phyloP scores from a whole-genome alignment of 2,329 filamentous ascomycete species.

The Coniochaeta prunicola region DNA sequence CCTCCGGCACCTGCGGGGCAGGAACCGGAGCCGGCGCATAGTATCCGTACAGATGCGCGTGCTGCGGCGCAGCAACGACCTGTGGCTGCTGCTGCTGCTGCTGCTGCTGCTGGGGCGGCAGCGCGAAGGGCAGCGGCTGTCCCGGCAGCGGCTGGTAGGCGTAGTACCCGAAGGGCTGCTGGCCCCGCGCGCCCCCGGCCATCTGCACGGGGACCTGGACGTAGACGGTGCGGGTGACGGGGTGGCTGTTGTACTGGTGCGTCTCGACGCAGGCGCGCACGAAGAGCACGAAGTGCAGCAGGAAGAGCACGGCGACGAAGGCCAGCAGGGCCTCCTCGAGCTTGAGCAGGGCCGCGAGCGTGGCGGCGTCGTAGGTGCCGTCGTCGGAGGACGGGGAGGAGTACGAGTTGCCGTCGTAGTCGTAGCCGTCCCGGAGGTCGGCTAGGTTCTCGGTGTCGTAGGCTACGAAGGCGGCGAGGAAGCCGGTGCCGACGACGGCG shows the following conservation, averaged over 20 bases:
- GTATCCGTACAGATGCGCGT: constrained; percentile 2
- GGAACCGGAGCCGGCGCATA: neutral
- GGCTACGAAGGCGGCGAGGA: constrained; percentile 10
- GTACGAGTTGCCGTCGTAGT: neutral
- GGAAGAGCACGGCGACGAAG: constrained; percentile 9
- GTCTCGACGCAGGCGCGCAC: constrained; percentile 31
- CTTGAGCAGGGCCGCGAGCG: constrained; percentile 4
- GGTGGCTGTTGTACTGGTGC: constrained; percentile 17
- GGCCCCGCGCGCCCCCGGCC: neutral
- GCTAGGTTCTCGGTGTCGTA: neutral
- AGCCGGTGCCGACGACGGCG: constrained; percentile 17
- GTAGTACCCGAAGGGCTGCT: neutral
- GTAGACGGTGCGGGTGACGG: constrained; percentile 4
- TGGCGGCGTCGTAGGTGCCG: constrained; percentile 7
- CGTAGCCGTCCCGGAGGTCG: constrained; percentile 6
- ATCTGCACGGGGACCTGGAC: constrained; percentile 5
- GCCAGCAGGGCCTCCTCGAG: constrained; percentile 12
- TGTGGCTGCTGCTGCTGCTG: neutral
- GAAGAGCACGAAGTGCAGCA: constrained; percentile 30
- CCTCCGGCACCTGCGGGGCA: neutral
- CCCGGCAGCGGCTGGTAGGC: neutral
- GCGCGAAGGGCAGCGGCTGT: neutral
- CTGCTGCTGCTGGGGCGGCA: neutral
- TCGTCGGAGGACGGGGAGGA: too few relatives aligned
- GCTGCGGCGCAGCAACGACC: neutral